Conservation (phyloP, 2,329 filamentous ascomycete species). For the Penicillium sp. region DNA sequence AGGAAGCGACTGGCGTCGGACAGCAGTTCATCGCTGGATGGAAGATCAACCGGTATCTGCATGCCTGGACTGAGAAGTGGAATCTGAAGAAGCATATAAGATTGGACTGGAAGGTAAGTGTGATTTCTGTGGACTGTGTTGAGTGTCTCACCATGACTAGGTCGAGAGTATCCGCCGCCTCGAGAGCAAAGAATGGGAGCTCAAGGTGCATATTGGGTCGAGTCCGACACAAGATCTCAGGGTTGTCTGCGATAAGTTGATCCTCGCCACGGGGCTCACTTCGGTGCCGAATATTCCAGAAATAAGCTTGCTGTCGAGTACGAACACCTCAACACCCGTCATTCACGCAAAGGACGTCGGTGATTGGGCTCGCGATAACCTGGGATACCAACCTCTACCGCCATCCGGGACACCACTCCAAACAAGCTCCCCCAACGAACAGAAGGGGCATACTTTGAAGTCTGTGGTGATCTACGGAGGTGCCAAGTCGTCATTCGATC, state of each 20-base stretch:
- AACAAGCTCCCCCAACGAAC: not conserved
- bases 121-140: not conserved
- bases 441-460: not conserved
- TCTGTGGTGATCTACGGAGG: slow-evolving; percentile 35
- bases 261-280: slow-evolving; percentile 37
- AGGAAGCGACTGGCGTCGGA: slow-evolving; percentile 14
- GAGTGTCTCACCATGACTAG: slow-evolving; percentile 15
- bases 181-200: slow-evolving; percentile 32
- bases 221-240: not conserved
- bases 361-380: slow-evolving; percentile 28
- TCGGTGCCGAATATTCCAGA: slow-evolving; percentile 34
- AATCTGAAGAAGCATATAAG: slow-evolving; percentile 30
- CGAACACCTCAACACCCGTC: not conserved
- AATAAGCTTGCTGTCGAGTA: not conserved
- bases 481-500: slow-evolving; percentile 36
- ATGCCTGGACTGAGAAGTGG: slow-evolving; percentile 34
- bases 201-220: slow-evolving; percentile 23
- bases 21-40: slow-evolving; percentile 36
- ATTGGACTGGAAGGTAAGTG: slow-evolving; percentile 33
- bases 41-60: slow-evolving; percentile 37
- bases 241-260: slow-evolving; percentile 37
- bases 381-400: slow-evolving; percentile 32
- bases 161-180: slow-evolving; percentile 31
- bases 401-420: not conserved
- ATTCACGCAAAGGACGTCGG: slow-evolving; percentile 37